Base-by-base conservation (phyloP, 257 asterid species). In the Mitragyna speciosa region DNA sequence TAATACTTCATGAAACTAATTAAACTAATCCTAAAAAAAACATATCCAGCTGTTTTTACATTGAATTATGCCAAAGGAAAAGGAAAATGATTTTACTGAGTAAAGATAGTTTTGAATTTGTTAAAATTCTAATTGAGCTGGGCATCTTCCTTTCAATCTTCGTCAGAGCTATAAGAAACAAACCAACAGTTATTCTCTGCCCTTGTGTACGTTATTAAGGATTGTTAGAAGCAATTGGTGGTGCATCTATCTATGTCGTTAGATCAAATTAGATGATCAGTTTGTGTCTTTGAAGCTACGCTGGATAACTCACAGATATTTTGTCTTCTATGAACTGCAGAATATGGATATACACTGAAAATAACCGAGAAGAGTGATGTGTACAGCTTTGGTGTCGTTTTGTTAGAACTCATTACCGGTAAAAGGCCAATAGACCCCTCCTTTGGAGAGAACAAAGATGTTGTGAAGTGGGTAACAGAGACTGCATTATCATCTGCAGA, bases 331-430 rank as follows among this genome's bases (percentile, higher is more conserved):
- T 72, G 65, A 6, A 26, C 69, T 85, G 90, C 89, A 92, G 96
- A 93, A 77, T 93, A 93, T 82, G 94, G 89, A 1, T 91, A 93
- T 79, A 93, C 95, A 0, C 63, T 89, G 90, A 91, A 88, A 79
- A 90, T 93, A 12, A 90, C 90, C 0, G 95, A 91, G 87, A 93
- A 93, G 92, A 91, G 97, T 33, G 97, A 93, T 33, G 94, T 93
- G 12, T 93, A 93, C 72, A 93, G 97, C 88, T 93, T 90, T 31
- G 97, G 97, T 4, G 88, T 93, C 28, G 89, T 93, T 79, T 81
- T 91, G 73, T 68, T 93, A 82, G 97, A 91, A 78, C 78, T 93
- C 33, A 79, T 93, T 51, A 89, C 87, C 0, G 94, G 97, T 64
- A 91, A 82, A 85, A 82, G 89, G 86, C 95, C 95, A 6, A 85